Conservation (phyloP, 2,329 filamentous ascomycete species). For the Phialocephala sp. region DNA sequence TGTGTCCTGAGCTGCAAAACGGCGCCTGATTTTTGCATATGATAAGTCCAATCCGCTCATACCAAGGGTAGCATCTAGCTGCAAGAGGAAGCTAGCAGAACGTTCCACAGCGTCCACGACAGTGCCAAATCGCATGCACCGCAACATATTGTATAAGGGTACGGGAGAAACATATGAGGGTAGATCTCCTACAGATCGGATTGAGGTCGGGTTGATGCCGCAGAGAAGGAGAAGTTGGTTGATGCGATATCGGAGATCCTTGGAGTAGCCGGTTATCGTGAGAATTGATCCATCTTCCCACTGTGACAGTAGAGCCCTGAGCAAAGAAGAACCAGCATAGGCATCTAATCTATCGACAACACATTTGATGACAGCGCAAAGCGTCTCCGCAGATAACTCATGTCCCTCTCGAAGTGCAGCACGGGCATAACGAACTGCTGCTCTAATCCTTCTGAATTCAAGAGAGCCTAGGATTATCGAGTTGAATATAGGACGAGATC, state of each 20-base stretch:
- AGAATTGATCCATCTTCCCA: constrained; percentile 28
- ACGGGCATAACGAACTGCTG: constrained; percentile 35
- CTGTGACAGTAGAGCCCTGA: constrained; percentile 31
- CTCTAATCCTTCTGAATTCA: constrained; percentile 29
- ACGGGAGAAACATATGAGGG: constrained; percentile 25
- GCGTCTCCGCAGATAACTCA: constrained; percentile 30
- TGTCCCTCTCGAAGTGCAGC: constrained; percentile 38
- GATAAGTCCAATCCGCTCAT: background rate
- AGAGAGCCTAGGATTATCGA: constrained; percentile 38
- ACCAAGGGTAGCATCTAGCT: constrained; percentile 3
- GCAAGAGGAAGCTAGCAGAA: constrained; percentile 8
- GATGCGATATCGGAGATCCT: constrained; percentile 29
- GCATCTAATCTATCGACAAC: constrained; percentile 36
- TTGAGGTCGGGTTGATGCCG: constrained; percentile 29
- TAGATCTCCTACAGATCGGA: constrained; percentile 8
- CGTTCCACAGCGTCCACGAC: constrained; percentile 25
- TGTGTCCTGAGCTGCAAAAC: background rate
- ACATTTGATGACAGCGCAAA: constrained; percentile 31
- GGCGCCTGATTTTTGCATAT: background rate
- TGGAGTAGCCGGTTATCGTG: constrained; percentile 25
- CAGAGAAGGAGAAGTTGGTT: constrained; percentile 37
- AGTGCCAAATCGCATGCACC: constrained; percentile 29
- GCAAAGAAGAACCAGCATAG: constrained; percentile 32
- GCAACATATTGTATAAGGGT: constrained; percentile 29
- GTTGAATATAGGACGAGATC: constrained; percentile 38